These are phyloP conservation scores for Globisporangium yorkense DNA, from an alignment of 352 stramenopile species.

Conservation along the genomic window DNA sequence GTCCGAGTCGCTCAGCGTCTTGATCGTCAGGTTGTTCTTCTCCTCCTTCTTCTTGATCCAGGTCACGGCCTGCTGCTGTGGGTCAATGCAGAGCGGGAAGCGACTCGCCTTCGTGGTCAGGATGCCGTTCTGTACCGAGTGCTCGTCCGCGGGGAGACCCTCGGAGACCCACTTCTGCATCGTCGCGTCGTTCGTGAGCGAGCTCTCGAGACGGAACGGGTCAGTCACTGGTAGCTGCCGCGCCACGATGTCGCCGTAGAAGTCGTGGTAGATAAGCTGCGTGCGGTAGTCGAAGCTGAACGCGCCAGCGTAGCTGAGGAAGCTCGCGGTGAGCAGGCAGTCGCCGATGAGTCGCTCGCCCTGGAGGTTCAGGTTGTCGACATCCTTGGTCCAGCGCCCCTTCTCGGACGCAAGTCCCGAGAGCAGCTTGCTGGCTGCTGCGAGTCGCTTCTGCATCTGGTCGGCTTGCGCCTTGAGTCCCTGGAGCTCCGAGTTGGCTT, in stretches of 20 bases:
- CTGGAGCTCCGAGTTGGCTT: conserved; percentile 90
- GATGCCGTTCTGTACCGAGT: conserved; percentile 95
- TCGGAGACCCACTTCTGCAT: conserved; percentile 94
- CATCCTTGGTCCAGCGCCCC: conserved; percentile 90
- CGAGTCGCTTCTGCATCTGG: conserved; percentile 93
- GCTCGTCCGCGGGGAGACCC: conserved; percentile 90
- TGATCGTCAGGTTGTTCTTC: conserved; percentile 90
- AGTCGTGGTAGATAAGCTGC: conserved; percentile 87
- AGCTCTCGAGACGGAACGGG: conserved; percentile 86
- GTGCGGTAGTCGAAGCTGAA: conserved; percentile 90
- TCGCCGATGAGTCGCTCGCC: conserved; percentile 86
- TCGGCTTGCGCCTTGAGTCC: conserved; percentile 89
- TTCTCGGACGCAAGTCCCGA: conserved; percentile 89
- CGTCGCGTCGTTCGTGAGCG: conserved; percentile 91
- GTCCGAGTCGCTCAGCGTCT: conserved; percentile 90
- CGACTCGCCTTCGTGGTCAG: conserved; percentile 91
- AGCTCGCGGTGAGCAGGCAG: conserved; percentile 87
- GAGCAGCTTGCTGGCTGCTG: conserved; percentile 91
- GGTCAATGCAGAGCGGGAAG: conserved; percentile 95
- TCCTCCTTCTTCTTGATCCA: conserved; percentile 97
- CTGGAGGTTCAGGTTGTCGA: conserved; percentile 80
- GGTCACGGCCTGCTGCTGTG: conserved; percentile 93
- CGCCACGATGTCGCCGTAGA: conserved; percentile 79
- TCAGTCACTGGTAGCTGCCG: conserved; percentile 80
- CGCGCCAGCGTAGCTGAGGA: conserved; percentile 87